Base-by-base conservation (phyloP, 495 filamentous ascomycete species). In the Corynascus novoguineensis region DNA sequence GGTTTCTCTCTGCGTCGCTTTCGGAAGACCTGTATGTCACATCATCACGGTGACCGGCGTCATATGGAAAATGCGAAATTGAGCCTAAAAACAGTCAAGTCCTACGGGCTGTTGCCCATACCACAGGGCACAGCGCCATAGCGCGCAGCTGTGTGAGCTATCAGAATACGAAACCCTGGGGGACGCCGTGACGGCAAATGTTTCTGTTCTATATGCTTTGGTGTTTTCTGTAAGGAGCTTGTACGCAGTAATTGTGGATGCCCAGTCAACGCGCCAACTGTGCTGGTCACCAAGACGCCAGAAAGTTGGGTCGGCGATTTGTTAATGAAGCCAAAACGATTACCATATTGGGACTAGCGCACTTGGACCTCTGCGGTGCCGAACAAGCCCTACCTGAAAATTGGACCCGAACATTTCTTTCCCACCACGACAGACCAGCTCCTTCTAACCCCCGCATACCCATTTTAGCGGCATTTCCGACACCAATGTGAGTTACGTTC, bases 11-110 rank as follows among this genome's bases (percentile, higher is more conserved):
- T 73, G 72, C 72, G 73, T 71, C 64, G 65, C 69, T 75, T 73
- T 78, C 73, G 75, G 74, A 75, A 74, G 74, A 71, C 73, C 75
- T 76, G 68, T 75, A 71, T 72, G 73, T 77, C 73, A 76, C 72
- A 71, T 69, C 65, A 64, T 70, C 70, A 68, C 59, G 57, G 67
- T 69, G 67, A 66, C 67, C 60, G 69, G 69, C 66, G 69, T 72
- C 68, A 75, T 65, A 75, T 70, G 74, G 73, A 73, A 76, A 76
- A 61, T 69, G 70, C 61, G 59, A 68, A 68, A 66, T 71, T 62
- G 64, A 71, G 67, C 65, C 65, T n/a, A 64, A 68, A 67, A 65
- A 59, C 51, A 48, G 42, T 44, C 44, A 55, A 47, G 34, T 55
- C 55, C 52, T 51, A 60, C 44, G 50, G 55, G 44, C 47, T 51